Evolutionary conservation across 495 filamentous ascomycete species (phyloP), one percentile per base, ranked within the genome.

Genomic region (Hamigera avellanea): DNA sequence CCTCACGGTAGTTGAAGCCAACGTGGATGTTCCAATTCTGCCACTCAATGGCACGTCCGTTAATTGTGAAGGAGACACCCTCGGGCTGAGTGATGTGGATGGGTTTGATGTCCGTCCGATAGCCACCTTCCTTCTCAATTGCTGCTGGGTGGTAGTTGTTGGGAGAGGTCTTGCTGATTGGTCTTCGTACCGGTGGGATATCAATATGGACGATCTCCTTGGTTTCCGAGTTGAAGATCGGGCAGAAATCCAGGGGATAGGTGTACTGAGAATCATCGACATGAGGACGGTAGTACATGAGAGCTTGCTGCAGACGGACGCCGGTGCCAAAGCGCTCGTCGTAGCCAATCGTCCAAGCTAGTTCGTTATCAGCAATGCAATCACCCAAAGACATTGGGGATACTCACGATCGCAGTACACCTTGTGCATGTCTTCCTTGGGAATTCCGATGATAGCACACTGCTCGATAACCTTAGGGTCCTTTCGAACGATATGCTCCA

Each of bases 21-120:
- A 95, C 76, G 52, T 95, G 89, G 42, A 96, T 74, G 52, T 72
- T 87, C 83, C 86, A 96, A 47, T 93, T 95, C 55, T 94, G 88
- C 89, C 89, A 96, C 32, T 76, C 77, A 26, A 95, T 74, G n/a
- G 67, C 66, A 4, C 86, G 62, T 3, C 83, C 86, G 7, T 81
- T 72, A 27, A 94, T 57, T n/a, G 71, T 74, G 68, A 95, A 96
- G 0, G 84, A 91, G 1, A 95, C 88, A 9, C 89, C 89, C 41
- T 94, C 86, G 0, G 89, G 89, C 62, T 96, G 89, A 1, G 84
- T 89, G 52, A 95, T 89, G 61, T 93, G 78, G 55, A 95, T 83
- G n/a, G 89, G 86, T 64, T 93, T 95, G 37, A 93, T 52, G 42
- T 87, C 77, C 7, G 64, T 80, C 14, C 89, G 72, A 59, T 76